These are phyloP conservation scores for Penicillium verrucosum DNA, from an alignment of 2,329 filamentous ascomycete genomes.

Conservation along the genomic window DNA sequence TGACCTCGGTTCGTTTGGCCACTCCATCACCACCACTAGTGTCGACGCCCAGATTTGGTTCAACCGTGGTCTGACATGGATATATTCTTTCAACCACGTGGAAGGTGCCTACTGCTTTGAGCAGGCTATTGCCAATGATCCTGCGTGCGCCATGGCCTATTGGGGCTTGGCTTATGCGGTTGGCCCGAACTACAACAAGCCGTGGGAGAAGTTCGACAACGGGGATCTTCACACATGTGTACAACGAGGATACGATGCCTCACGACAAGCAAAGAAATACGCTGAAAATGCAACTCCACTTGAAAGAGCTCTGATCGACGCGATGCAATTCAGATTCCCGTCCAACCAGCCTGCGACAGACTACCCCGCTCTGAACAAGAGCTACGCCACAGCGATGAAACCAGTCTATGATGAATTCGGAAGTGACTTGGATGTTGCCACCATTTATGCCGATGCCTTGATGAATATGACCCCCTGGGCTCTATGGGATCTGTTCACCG, in stretches of 20 bases:
- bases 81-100: conserved; percentile 73
- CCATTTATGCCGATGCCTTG: conserved; percentile 61
- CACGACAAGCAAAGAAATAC: conserved; percentile 42
- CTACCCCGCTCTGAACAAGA: conserved; percentile 52
- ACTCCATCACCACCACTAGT: conserved; percentile 54
- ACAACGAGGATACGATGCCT: conserved; percentile 47
- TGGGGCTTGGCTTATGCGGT: conserved; percentile 51
- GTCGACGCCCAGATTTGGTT: conserved; percentile 63
- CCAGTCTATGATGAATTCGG: conserved; percentile 51
- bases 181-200: conserved; percentile 54
- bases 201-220: conserved; percentile 49
- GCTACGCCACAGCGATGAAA: conserved; percentile 61
- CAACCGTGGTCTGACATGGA: conserved; percentile 69
- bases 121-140: conserved; percentile 42
- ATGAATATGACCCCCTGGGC: conserved; percentile 65
- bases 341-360: conserved; percentile 47
- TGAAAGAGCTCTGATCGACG: conserved; percentile 61
- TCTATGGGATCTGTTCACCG: conserved; percentile 59
- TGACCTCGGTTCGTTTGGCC: conserved; percentile 59
- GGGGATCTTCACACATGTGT: conserved; percentile 44
- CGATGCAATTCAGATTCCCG: conserved; percentile 60
- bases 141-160: conserved; percentile 45
- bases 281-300: conserved; percentile 42
- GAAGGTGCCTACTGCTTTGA: conserved; percentile 58
- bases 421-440: conserved; percentile 58